Evolutionary conservation across 768 basidiomycete genomes (phyloP), one percentile per base, ranked within the genome.

Genomic region (Phaeolepiota aurea): DNA sequence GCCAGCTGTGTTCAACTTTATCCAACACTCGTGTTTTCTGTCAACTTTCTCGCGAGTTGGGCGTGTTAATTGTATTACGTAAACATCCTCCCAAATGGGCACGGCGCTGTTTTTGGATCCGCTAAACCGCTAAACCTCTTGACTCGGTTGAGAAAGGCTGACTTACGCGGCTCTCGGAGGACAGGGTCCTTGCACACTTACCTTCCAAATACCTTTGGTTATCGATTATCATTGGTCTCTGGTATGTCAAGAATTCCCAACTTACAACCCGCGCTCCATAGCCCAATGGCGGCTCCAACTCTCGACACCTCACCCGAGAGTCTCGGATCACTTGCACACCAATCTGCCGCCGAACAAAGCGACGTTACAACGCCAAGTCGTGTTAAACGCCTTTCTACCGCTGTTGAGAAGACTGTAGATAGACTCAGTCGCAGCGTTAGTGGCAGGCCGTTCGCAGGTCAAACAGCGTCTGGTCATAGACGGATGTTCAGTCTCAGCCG

Each of bases 341-440:
- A 45, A 43, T 48, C 54, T 48, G 47, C 47, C 42, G 49, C 51
- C 23, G 50, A 49, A 40, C 50, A 47, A 32, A 59, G 49, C 42
- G 48, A 56, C 36, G 37, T 49, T 18, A 51, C 56, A 43, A 62
- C 66, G 20, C 61, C 59, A 28, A 69, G 71, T 52, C 69, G 71
- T 49, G 70, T 72, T 38, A 76, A 75, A 57, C 73, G 73, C 40
- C 55, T 74, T 20, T 73, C 70, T 32, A 61, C 53, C 32, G 69
- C 60, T 14, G 70, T 76, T 32, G 69, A 69, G 50, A 68, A 65
- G 61, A 80, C 80, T 0, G 78, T 78, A 41, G 77, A 79, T 50
- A 82, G 69, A 45, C 66, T 88, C 20, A 77, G 79, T 45, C 68
- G 69, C 51, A 82, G 79, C 55, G 57, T 77, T 35, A 67, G 69